These are phyloP conservation scores for Neolentinus lepideus DNA, from an alignment of 1,284 basidiomycete species.

Conservation along the genomic window DNA sequence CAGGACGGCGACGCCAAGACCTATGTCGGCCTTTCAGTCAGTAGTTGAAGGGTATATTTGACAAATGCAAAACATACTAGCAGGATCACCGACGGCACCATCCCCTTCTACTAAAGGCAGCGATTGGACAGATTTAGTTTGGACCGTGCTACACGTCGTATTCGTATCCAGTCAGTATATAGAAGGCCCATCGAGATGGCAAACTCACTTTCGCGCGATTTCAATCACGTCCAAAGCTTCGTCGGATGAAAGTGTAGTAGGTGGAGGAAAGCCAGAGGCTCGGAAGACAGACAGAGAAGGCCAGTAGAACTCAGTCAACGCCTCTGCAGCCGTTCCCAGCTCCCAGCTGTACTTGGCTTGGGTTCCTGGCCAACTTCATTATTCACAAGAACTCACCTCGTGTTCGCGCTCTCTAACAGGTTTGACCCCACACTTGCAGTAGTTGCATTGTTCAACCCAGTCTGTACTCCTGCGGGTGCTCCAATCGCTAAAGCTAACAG, in stretches of 20 bases:
- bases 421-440: neutral
- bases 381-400: conserved; percentile 3
- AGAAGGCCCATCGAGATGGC: conserved; percentile 25
- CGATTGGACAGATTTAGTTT: conserved; percentile 33
- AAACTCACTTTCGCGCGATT: conserved; percentile 42
- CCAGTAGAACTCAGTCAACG: conserved; percentile 47
- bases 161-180: neutral
- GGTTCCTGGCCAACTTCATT: neutral
- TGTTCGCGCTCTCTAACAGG: conserved; percentile 1
- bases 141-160: conserved; percentile 15
- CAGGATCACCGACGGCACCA: conserved; percentile 74
- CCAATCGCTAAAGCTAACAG: neutral
- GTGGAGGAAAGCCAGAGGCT: conserved; percentile 30
- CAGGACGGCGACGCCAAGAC: conserved; percentile 68
- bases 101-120: conserved; percentile 46
- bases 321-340: conserved; percentile 50
- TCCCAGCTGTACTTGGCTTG: conserved; percentile 43
- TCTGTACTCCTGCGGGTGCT: neutral
- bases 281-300: conserved; percentile 44
- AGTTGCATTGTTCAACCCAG: neutral
- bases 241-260: conserved; percentile 26
- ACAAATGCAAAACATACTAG: conserved; percentile 31
- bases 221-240: conserved; percentile 41
- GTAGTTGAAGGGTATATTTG: neutral
- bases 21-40: neutral